Evolutionary conservation across 2,329 filamentous ascomycete species (phyloP).

Genomic region (Aspergillus quadricinctus): DNA sequence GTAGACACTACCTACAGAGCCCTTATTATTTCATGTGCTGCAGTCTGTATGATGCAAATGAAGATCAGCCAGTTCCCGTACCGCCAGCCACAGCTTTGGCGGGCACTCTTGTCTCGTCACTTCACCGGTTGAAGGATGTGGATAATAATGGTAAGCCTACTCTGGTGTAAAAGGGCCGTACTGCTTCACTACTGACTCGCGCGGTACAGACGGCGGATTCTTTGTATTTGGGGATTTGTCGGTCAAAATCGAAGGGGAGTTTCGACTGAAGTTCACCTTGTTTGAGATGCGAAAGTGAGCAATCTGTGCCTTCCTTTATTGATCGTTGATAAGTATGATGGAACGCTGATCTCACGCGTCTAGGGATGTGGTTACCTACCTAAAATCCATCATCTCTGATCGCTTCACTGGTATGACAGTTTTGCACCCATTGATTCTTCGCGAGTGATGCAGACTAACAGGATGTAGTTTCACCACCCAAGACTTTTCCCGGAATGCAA

Average conservation of each 20-base stretch:
- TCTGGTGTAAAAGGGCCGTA: neutral
- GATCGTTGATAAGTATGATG: conserved; percentile 5
- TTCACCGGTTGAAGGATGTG: conserved; percentile 75
- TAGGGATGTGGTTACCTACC: conserved; percentile 45
- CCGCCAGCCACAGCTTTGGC: conserved; percentile 54
- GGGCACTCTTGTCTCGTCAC: conserved; percentile 72
- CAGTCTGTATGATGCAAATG: conserved; percentile 50
- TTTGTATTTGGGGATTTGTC: conserved; percentile 91
- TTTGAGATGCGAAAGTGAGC: conserved; percentile 65
- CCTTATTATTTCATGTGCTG: conserved; percentile 62
- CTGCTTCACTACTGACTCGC: conserved; percentile 3
- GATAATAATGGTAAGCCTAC: conserved; percentile 55
- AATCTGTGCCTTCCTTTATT: neutral
- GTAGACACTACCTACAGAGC: conserved; percentile 58
- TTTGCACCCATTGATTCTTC: neutral
- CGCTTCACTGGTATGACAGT: conserved; percentile 59
- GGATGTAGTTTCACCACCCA: conserved; percentile 45
- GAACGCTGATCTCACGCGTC: conserved; percentile 14
- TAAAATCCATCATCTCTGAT: conserved; percentile 57
- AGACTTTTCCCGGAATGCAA: conserved; percentile 72
- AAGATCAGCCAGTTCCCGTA: conserved; percentile 41
- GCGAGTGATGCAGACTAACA: conserved; percentile 7
- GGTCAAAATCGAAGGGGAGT: conserved; percentile 68
- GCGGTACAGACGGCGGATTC: conserved; percentile 64
- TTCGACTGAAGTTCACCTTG: conserved; percentile 70